Evolutionary conservation across 2,329 filamentous ascomycete species (phyloP), one percentile per base, ranked within the genome.

Genomic region (Penicillium fuscoglaucum): DNA sequence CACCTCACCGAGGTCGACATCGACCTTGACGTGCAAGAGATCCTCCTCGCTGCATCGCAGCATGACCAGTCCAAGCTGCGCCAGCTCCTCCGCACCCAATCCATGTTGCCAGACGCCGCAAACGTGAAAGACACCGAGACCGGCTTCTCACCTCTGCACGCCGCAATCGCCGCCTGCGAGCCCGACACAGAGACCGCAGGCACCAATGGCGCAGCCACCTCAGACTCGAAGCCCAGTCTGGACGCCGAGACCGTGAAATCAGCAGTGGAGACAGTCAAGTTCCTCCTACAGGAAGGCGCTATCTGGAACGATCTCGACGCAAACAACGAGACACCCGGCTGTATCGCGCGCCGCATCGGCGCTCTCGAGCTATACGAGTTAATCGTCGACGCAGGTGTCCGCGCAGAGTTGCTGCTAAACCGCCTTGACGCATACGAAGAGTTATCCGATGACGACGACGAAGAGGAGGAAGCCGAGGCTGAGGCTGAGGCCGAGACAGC

Each of bases 231-330:
- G 10, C 24, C 50, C 4, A 58, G 87, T 3, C 82, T 83, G 55
- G 84, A 87, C 52, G 88, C 88, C 0, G 50, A 58, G 29, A 48
- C 55, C 31, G 43, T 58, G 19, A 35, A 58, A 31, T 43, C 55
- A 31, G 55, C 43, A 43, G 55, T 54, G 33, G 35, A 54, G 55
- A 58, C 55, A n/a, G 79, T 97, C 5, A 84, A 85, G 65, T 84
- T 95, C 70, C 82, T 98, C 8, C 86, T 98, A 60, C 84, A 93
- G 69, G 89, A 90, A 66, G 95, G 95, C 33, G 95, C 91, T 12
- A 97, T 98, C 66, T 99, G 95, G 95, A 99, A 99, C 78, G 93
- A 97, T 73, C 80, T 98, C 56, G 91, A 98, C 74, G 78, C 81
- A 65, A 88, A 90, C 66, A 84, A 91, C 68, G 93, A 98, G 80